These are phyloP conservation scores for Lepidium aucheri DNA, from an alignment of 345 rosid species.

Conservation along the genomic window DNA sequence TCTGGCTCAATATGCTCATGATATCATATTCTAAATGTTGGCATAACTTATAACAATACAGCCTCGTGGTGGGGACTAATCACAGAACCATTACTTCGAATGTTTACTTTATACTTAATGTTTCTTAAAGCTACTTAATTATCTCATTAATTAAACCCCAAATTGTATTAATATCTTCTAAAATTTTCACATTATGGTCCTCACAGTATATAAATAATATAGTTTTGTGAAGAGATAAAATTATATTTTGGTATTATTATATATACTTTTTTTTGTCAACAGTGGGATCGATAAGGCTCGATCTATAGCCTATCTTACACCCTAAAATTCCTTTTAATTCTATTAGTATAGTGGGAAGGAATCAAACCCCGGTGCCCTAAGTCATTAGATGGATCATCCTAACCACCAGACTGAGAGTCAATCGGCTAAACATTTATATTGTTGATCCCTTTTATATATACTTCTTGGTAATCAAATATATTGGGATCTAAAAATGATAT, in stretches of 20 bases:
- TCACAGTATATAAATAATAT: neutral
- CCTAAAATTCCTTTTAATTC: too few relatives aligned
- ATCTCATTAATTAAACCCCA: neutral
- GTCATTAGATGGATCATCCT: too few relatives aligned
- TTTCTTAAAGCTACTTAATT: neutral
- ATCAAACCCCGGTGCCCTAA: too few relatives aligned
- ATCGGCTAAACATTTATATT: too few relatives aligned
- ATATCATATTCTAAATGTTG: slow-evolving; percentile 30
- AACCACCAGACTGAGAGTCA: too few relatives aligned
- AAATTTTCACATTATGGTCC: neutral
- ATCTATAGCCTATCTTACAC: too few relatives aligned
- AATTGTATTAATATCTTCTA: neutral
- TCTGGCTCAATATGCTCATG: slow-evolving; percentile 11
- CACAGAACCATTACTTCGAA: slow-evolving; percentile 16
- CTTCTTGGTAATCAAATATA: neutral
- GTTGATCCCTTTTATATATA: too few relatives aligned
- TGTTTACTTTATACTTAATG: neutral
- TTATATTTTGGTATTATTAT: neutral
- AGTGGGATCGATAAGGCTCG: too few relatives aligned
- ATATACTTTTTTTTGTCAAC: too few relatives aligned
- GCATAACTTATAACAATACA: slow-evolving; percentile 18
- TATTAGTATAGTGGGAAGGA: too few relatives aligned
- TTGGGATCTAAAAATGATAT: slow-evolving; percentile 20
- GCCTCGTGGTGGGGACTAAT: slow-evolving; percentile 28
- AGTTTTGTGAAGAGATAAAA: neutral